A percentile compares a stretch with the other conserved stretches of the same genome.
phyloP scores from a whole-genome alignment of 2,329 filamentous ascomycete species.

The Davidsoniella neocaledoniae region DNA sequence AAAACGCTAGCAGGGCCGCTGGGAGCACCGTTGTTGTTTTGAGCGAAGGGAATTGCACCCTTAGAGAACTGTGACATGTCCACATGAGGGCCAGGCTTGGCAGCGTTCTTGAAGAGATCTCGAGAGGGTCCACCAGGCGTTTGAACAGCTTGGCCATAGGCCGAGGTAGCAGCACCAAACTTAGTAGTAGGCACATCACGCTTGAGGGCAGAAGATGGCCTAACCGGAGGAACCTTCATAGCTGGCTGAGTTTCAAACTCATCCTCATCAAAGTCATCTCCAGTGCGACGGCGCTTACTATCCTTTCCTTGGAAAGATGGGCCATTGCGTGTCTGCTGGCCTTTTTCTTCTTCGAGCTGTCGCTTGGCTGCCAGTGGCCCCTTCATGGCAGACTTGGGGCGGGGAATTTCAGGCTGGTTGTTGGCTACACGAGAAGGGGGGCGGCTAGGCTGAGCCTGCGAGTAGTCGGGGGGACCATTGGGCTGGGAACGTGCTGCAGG shows the following conservation, averaged over 20 bases:
- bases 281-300: conserved; percentile 63
- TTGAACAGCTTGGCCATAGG: conserved; percentile 35
- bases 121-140: conserved; percentile 34
- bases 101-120: conserved; percentile 49
- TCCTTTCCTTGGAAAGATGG: conserved; percentile 53
- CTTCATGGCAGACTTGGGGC: conserved; percentile 16
- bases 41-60: conserved; percentile 76
- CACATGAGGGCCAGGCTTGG: conserved; percentile 39
- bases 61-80: conserved; percentile 81
- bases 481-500: conserved; percentile 40
- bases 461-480: conserved; percentile 32
- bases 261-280: conserved; percentile 50
- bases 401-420: conserved; percentile 23
- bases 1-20: conserved; percentile 27
- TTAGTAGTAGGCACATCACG: conserved; percentile 32
- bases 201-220: conserved; percentile 53
- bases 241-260: conserved; percentile 37
- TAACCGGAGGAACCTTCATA: conserved; percentile 69
- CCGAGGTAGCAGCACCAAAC: conserved; percentile 23
- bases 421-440: conserved; percentile 43
- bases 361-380: conserved; percentile 64
- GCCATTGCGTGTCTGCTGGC: conserved; percentile 36
- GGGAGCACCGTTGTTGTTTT: conserved; percentile 32
- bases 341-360: conserved; percentile 47
- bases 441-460: conserved; percentile 23